Conservation (phyloP, 495 filamentous ascomycete species). For the Lasiosphaeria miniovina region DNA sequence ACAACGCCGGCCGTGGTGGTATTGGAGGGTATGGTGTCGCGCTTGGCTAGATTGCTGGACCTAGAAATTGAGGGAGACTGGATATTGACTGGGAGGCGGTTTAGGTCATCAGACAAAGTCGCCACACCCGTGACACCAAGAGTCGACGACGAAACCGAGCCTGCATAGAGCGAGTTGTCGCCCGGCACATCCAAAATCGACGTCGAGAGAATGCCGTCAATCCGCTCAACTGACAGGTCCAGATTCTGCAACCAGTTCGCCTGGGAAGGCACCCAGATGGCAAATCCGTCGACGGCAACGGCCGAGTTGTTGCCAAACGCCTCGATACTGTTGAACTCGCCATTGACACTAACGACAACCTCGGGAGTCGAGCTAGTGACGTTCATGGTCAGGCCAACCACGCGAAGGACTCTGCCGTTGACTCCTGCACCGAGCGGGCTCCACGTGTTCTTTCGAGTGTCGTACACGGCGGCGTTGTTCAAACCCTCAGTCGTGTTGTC, state of each 20-base stretch:
- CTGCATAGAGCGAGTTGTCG: conserved; percentile 67
- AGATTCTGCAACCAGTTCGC: conserved; percentile 88
- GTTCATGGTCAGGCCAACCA: conserved; percentile 79
- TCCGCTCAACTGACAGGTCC: conserved; percentile 57
- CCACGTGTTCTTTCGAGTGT: conserved; percentile 68
- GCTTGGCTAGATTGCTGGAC: conserved; percentile 49
- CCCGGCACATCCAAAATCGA: conserved; percentile 57
- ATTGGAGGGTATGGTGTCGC: conserved; percentile 45
- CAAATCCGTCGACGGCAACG: conserved; percentile 69
- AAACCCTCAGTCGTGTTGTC: conserved; percentile 59
- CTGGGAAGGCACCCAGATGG: conserved; percentile 88
- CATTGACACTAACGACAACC: conserved; percentile 73
- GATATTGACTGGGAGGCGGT: conserved; percentile 61
- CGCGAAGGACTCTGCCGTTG: conserved; percentile 68
- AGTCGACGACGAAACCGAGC: conserved; percentile 69
- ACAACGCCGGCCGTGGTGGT: conserved; percentile 61
- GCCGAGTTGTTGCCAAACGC: conserved; percentile 60
- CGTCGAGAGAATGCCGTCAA: conserved; percentile 69
- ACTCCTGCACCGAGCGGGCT: conserved; percentile 78
- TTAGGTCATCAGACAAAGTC: conserved; percentile 53
- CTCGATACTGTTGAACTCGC: conserved; percentile 70
- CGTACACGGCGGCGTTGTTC: conserved; percentile 72
- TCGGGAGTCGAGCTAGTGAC: conserved; percentile 67
- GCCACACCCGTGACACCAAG: conserved; percentile 68
- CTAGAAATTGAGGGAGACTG: conserved; percentile 34